Evolutionary conservation across 2,329 filamentous ascomycete genomes (phyloP).

Genomic region (Thyridium curvatum): DNA sequence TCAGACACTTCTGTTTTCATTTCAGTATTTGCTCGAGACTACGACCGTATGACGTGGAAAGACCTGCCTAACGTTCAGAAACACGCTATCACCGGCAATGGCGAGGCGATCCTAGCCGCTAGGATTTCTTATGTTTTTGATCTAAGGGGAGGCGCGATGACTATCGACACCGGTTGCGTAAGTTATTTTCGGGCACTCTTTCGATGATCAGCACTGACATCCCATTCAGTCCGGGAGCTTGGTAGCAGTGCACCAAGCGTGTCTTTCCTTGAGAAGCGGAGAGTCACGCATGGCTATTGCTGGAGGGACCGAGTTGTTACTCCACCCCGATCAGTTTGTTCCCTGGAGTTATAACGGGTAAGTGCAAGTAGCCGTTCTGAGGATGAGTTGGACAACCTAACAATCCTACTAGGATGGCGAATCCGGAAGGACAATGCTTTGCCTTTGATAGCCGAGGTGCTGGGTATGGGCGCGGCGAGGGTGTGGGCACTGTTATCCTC

Average conservation of each 20-base stretch:
- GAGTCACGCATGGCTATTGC: constrained; percentile 8
- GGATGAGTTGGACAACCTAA: too few relatives aligned
- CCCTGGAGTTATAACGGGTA: too few relatives aligned
- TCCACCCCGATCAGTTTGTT: too few relatives aligned
- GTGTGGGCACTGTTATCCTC: constrained; percentile 33
- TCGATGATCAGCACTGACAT: constrained; percentile 21
- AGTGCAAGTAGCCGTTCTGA: too few relatives aligned
- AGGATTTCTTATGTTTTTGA: constrained; percentile 34
- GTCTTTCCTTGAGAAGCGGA: constrained; percentile 15
- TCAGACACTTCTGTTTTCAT: constrained; percentile 12
- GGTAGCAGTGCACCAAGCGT: constrained; percentile 31
- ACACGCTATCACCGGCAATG: constrained; percentile 21
- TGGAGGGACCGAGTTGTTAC: too few relatives aligned
- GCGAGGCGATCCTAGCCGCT: constrained; percentile 28
- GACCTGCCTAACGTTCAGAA: constrained; percentile 12
- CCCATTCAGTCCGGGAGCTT: constrained; percentile 34
- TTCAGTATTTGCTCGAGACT: constrained; percentile 19
- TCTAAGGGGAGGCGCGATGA: constrained; percentile 32
- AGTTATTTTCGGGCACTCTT: constrained; percentile 16
- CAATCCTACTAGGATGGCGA: too few relatives aligned
- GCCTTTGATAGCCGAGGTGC: constrained; percentile 34
- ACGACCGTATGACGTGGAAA: constrained; percentile 11
- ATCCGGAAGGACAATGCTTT: constrained; percentile 8
- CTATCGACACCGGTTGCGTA: constrained; percentile 37
- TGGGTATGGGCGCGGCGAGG: constrained; percentile 46